Evolutionary conservation across 2,329 filamentous ascomycete genomes (phyloP), one percentile per base, ranked within the genome.

Genomic region (Cordyceps javanica): DNA sequence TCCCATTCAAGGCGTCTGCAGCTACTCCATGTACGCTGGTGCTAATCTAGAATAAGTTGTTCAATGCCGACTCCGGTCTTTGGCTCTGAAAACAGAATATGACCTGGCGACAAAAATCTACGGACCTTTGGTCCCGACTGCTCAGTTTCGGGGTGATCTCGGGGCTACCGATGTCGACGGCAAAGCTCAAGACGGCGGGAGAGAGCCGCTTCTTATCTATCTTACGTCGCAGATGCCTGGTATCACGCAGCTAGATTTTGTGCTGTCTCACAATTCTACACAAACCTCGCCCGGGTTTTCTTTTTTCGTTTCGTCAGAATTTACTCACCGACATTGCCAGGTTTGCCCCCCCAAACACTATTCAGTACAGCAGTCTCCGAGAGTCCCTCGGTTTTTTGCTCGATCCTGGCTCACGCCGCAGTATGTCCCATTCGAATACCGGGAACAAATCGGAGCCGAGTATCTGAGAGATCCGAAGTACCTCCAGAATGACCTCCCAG

Each of bases 1-100:
- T 16, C 50, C 60, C 13, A 64, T 73, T 13, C 68, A 74, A 62
- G 71, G 72, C 23, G 63, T 63, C 34, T 75, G 68, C 62, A 74
- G 70, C 64, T 75, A 75, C 63, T 69, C 68, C 3, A 67, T 74
- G 50, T 75, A 73, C 57, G 69, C 71, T 21, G 69, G 73, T 3
- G 60, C 56, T 14, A 61, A 66, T 32, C 61, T 60, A 21, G 68
- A 72, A 62, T 68, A 63, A 41, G 68, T 74, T 36, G 68, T 68
- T 32, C 71, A 75, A 61, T 75, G 72, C 61, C 71, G 70, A 49
- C 68, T 74, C 14, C 65, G 66, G 61, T 72, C 68, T 3, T 62
- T 71, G 3, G 59, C 64, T 38, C 63, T 74, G n/a, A 67, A 65
- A 25, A 64, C 65, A 38, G 67, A 73, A 60, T 52, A 34, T 25